Percentiles rank a stretch among this genome's conserved stretches.
phyloP scores from a whole-genome alignment of 345 rosid genomes.

The Noccaea bulbosa region DNA sequence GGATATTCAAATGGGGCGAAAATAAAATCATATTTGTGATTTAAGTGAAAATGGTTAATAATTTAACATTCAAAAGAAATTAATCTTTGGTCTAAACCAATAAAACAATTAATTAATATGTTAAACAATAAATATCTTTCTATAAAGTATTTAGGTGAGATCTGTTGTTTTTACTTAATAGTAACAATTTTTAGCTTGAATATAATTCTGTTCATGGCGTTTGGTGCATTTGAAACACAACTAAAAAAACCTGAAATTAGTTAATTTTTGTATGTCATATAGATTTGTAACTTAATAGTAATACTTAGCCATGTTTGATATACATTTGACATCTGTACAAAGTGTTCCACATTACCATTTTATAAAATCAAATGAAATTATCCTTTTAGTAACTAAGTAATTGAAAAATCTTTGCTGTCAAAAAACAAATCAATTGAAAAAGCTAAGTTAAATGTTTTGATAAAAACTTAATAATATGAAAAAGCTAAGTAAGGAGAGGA shows the following conservation, averaged over 20 bases:
- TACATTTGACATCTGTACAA: background rate
- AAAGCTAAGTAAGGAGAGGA: conserved; percentile 37
- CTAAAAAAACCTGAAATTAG: background rate
- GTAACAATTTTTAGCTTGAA: background rate
- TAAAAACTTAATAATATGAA: conserved; percentile 3
- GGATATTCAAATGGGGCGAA: no score
- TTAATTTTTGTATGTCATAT: background rate
- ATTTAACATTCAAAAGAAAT: no score
- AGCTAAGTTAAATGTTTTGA: background rate
- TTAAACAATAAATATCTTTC: background rate
- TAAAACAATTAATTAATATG: background rate
- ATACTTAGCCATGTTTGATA: background rate
- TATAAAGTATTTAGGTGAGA: conserved; percentile 4
- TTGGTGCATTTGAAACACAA: background rate
- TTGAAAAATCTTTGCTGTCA: background rate
- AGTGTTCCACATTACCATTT: background rate
- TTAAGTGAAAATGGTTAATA: no score
- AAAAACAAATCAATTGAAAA: background rate
- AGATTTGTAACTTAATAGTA: background rate
- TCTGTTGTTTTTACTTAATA: background rate
- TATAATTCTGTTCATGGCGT: background rate
- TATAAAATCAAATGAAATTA: background rate
- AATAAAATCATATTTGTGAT: no score
- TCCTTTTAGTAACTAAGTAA: conserved; percentile 13
- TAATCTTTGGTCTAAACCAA: no score